Evolutionary conservation across 768 basidiomycete species (phyloP).

Genomic region (Dioszegia aurantiaca): DNA sequence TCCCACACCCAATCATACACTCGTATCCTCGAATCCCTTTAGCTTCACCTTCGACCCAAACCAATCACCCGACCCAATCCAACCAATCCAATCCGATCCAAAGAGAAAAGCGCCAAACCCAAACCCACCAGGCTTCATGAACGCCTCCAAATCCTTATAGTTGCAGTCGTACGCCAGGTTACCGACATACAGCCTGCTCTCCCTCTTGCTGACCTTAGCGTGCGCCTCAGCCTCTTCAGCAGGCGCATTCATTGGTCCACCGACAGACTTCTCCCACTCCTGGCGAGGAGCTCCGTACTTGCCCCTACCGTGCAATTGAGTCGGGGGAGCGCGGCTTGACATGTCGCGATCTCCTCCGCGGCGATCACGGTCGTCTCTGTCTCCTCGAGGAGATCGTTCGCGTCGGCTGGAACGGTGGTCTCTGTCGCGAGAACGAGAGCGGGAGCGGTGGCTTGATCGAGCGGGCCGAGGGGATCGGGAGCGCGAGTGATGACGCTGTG

Average conservation of each 20-base stretch:
- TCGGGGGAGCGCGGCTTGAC: slow-evolving; percentile 11
- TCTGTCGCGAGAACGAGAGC: slow-evolving; percentile 64
- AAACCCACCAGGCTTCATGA: slow-evolving; percentile 99
- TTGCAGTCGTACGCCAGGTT: slow-evolving; percentile 98
- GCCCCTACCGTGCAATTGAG: slow-evolving; percentile 24
- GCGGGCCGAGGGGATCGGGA: slow-evolving; percentile 49
- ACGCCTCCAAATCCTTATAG: slow-evolving; percentile 98
- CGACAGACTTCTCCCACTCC: slow-evolving; percentile 26
- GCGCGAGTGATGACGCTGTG: slow-evolving; percentile 60
- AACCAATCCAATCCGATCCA: slow-evolving; percentile 13
- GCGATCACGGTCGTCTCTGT: slow-evolving; percentile 51
- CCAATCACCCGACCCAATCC: slow-evolving; percentile 1
- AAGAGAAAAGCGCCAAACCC: slow-evolving; percentile 17
- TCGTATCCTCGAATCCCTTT: neutral
- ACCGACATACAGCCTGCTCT: slow-evolving; percentile 97
- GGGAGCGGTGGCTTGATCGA: slow-evolving; percentile 54
- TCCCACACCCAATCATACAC: neutral
- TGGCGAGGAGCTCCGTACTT: slow-evolving; percentile 19
- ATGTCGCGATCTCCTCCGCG: slow-evolving; percentile 10
- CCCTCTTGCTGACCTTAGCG: slow-evolving; percentile 91
- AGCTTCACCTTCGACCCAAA: neutral
- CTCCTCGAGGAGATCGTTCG: slow-evolving; percentile 17
- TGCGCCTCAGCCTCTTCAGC: slow-evolving; percentile 92
- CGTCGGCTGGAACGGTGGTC: slow-evolving; percentile 24
- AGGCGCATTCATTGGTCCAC: slow-evolving; percentile 31